Evolutionary conservation across 2,329 filamentous ascomycete species (phyloP).

Genomic region (Aspergillus sp.): DNA sequence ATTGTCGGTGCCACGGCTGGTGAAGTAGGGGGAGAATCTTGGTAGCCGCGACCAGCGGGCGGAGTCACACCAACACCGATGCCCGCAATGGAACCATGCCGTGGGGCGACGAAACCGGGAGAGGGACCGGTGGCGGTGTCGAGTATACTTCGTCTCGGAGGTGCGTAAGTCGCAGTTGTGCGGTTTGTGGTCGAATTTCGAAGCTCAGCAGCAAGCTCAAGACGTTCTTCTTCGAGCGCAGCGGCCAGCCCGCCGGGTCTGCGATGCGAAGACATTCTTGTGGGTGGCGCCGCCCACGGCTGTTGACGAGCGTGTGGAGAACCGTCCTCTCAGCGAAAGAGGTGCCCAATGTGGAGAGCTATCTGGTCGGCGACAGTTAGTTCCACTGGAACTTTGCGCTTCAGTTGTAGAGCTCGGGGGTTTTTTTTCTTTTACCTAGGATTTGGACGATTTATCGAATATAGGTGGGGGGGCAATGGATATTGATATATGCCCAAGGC

Average conservation of each 20-base stretch:
- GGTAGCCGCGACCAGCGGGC: constrained; percentile 25
- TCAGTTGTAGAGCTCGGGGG: background rate
- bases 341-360: constrained; percentile 15
- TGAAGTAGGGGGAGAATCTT: constrained; percentile 32
- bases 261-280: constrained; percentile 28
- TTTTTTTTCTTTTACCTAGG: background rate
- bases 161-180: constrained; percentile 51
- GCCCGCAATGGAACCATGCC: constrained; percentile 42
- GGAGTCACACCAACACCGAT: constrained; percentile 36
- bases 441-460: background rate
- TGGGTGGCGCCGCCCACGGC: constrained; percentile 29
- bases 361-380: background rate
- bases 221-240: constrained; percentile 73
- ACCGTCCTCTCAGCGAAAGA: constrained; percentile 18
- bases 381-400: background rate
- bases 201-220: constrained; percentile 66
- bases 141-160: constrained; percentile 67
- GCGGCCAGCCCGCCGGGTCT: constrained; percentile 58
- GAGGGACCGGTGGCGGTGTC: constrained; percentile 59
- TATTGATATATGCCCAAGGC: constrained; percentile 8
- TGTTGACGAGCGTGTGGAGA: constrained; percentile 26
- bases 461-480: constrained; percentile 1
- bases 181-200: constrained; percentile 46
- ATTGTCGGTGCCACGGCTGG: constrained; percentile 36
- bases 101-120: constrained; percentile 39